Evolutionary conservation across 164 flowering plant genomes (phyloP).

Genomic region (Chimonanthus salicifolius): DNA sequence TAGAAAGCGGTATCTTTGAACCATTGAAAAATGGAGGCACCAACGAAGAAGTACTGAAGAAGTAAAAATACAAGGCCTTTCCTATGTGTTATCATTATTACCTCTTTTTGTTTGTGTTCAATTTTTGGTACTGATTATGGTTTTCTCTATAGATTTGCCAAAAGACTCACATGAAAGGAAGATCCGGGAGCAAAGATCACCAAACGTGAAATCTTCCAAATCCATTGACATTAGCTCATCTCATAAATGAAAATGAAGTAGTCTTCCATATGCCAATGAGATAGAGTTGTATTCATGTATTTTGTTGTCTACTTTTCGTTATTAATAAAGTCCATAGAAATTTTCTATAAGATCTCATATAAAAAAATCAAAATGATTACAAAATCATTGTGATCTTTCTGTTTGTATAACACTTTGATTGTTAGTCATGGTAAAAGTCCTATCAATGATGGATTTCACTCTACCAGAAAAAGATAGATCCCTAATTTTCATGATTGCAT

Average conservation of each 20-base stretch:
- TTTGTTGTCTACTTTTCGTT: no score
- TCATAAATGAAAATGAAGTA: neutral
- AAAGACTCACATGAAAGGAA: conserved; percentile 4
- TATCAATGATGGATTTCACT: no score
- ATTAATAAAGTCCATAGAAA: no score
- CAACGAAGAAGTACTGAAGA: conserved; percentile 19
- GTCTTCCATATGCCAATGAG: neutral
- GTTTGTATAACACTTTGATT: no score
- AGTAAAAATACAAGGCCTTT: conserved; percentile 4
- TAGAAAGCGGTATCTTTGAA: conserved; percentile 18
- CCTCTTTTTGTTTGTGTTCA: neutral
- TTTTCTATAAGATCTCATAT: no score
- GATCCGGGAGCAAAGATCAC: conserved; percentile 1
- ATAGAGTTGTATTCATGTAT: no score
- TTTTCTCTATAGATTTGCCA: neutral
- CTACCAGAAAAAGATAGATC: no score
- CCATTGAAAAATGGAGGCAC: conserved; percentile 10
- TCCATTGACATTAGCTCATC: neutral
- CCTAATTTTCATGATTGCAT: no score
- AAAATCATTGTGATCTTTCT: no score
- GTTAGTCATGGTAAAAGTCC: no score
- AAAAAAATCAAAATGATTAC: no score
- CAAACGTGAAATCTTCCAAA: neutral
- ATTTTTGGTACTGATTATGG: neutral
- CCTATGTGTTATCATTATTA: neutral